A percentile compares a stretch with the other conserved stretches of the same genome.
These are phyloP conservation scores for Raphanus sativus DNA, from an alignment of 345 rosid species.

Conservation along the genomic window DNA sequence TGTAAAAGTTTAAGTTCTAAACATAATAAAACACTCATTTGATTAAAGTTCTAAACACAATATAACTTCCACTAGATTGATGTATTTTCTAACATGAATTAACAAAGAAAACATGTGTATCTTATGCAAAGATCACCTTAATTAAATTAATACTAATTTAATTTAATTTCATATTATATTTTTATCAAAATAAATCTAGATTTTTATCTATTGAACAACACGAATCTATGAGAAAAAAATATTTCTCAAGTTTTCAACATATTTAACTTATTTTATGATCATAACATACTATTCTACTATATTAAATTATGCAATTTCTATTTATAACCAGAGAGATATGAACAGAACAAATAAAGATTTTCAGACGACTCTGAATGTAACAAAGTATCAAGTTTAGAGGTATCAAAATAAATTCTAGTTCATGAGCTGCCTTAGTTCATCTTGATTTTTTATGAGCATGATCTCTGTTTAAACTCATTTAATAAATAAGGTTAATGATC, in stretches of 20 bases:
- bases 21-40: background rate
- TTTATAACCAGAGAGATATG: background rate
- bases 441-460: no score
- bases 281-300: no score
- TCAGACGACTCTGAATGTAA: background rate
- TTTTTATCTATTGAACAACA: background rate
- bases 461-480: no score
- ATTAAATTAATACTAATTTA: background rate
- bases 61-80: background rate
- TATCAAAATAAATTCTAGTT: no score
- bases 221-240: background rate
- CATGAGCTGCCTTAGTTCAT: no score
- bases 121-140: background rate
- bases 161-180: background rate
- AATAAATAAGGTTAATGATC: no score
- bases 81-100: background rate
- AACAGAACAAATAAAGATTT: background rate
- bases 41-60: background rate
- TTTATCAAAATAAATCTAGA: background rate
- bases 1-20: background rate
- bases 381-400: background rate
- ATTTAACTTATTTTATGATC: background rate
- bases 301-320: background rate
- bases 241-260: background rate
- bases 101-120: background rate